Percentiles rank a stretch among this genome's conserved stretches.
These are phyloP conservation scores for Amaranthus cruentus DNA, from an alignment of 148 eudicot genomes.

Conservation along the genomic window DNA sequence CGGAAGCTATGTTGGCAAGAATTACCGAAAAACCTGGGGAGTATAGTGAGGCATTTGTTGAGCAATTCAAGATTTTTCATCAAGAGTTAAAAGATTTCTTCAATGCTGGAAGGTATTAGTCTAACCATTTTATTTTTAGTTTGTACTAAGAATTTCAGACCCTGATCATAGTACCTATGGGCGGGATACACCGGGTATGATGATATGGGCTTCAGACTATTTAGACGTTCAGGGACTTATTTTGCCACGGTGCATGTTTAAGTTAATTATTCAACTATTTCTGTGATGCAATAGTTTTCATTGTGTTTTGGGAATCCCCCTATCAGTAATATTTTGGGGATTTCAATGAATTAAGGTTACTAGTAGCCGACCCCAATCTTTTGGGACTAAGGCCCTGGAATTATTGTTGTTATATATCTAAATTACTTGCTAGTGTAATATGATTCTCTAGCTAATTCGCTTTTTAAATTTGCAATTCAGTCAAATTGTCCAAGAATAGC, in stretches of 20 bases:
- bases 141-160: background rate
- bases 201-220: background rate
- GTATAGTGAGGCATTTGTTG: slow-evolving; percentile 77
- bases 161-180: background rate
- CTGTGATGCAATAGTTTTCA: background rate
- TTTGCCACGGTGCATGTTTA: background rate
- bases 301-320: background rate
- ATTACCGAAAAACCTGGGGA: slow-evolving; percentile 79
- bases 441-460: background rate
- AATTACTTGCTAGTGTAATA: background rate
- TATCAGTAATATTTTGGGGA: background rate
- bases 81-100: slow-evolving; percentile 93
- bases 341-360: background rate
- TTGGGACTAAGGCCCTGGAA: too few species aligned
- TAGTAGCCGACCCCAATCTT: too few species aligned
- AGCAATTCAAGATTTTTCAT: slow-evolving; percentile 85
- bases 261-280: background rate
- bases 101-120: slow-evolving; percentile 89
- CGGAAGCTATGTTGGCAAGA: slow-evolving; percentile 92
- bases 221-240: background rate
- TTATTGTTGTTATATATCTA: background rate
- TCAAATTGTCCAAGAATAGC: too few species aligned
- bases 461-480: background rate
- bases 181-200: too few species aligned
- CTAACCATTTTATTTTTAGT: background rate